Evolutionary conservation across 2,329 filamentous ascomycete species (phyloP), one percentile per base, ranked within the genome.

Genomic region (Endocalyx cinctus): DNA sequence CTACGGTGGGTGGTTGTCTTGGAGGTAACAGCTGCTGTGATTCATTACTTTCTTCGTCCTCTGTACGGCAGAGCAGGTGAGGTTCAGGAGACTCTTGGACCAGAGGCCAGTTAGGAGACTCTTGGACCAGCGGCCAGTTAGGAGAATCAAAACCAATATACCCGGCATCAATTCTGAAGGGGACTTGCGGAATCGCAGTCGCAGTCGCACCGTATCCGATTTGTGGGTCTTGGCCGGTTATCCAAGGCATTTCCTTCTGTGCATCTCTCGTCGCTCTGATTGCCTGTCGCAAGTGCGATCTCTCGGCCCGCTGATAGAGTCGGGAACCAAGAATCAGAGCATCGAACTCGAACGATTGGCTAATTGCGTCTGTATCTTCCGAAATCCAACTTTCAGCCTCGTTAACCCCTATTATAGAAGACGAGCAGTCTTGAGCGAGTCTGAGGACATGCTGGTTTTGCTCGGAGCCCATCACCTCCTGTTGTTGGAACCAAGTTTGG

Each of bases 261-360:
- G n/a, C n/a, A n/a, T n/a, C n/a, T n/a, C n/a, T n/a, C n/a, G 12
- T 11, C 11, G 29, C 34, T 19, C 18, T 20, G 10, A 36, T 31
- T 12, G 23, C 28, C 18, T 31, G 28, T 27, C 29, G 22, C 18
- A 34, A 17, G 23, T 38, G 26, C 12, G 30, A 33, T 19, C 31
- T 33, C 15, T 39, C 29, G 6, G 29, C 37, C 19, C 23, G 10
- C 19, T 33, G 34, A 14, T 35, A 43, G 17, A 40, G 5, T 22
- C 22, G 34, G 5, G 34, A 37, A 8, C 29, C 19, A 10, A 38
- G 37, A 15, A 40, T 20, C 6, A 34, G 10, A 10, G 13, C 15
- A 16, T 43, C 38, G 27, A 43, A 41, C 10, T 41, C 37, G 27
- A 39, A 44, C 20, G 7, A 23, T 1, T 25, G 12, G 22, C 35